phyloP scores from a whole-genome alignment of 768 basidiomycete genomes.

The Mycena chlorophos region DNA sequence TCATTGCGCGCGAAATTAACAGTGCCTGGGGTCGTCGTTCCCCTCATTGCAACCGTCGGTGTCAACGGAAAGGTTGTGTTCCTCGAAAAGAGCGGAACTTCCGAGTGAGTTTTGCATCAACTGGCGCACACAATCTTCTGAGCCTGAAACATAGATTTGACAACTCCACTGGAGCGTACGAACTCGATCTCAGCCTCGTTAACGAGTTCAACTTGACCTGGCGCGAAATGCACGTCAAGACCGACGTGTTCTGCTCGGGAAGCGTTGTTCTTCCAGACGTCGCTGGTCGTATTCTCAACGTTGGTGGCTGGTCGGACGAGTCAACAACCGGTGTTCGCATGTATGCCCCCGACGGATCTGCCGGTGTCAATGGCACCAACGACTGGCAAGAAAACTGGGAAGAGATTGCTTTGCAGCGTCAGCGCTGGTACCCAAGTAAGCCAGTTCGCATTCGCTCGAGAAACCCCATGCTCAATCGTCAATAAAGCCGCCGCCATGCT shows the following conservation, averaged over 20 bases:
- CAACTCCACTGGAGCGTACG: conserved; percentile 78
- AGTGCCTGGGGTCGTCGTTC: conserved; percentile 50
- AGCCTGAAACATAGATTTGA: conserved; percentile 34
- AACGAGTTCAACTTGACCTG: conserved; percentile 55
- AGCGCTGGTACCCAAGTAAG: no score
- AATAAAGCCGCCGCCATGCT: conserved; percentile 67
- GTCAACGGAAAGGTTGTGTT: conserved; percentile 82
- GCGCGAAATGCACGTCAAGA: conserved; percentile 75
- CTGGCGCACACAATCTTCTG: neutral
- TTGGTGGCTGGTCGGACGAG: conserved; percentile 69
- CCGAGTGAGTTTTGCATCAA: conserved; percentile 37
- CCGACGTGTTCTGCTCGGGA: conserved; percentile 80
- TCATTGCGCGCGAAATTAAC: conserved; percentile 34
- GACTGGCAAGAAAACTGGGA: conserved; percentile 78
- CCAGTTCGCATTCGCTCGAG: no score
- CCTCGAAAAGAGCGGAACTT: conserved; percentile 73
- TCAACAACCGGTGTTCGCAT: conserved; percentile 75
- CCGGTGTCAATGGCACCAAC: conserved; percentile 70
- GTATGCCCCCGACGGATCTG: conserved; percentile 66
- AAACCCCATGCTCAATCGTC: conserved; percentile 26
- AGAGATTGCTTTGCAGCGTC: conserved; percentile 55
- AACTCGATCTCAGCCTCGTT: conserved; percentile 64
- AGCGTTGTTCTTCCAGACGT: conserved; percentile 76
- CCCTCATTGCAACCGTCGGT: conserved; percentile 72
- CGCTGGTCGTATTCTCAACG: conserved; percentile 61